Evolutionary conservation across 2,329 filamentous ascomycete genomes (phyloP), one percentile per base, ranked within the genome.

Genomic region (Xylariaceae sp.): DNA sequence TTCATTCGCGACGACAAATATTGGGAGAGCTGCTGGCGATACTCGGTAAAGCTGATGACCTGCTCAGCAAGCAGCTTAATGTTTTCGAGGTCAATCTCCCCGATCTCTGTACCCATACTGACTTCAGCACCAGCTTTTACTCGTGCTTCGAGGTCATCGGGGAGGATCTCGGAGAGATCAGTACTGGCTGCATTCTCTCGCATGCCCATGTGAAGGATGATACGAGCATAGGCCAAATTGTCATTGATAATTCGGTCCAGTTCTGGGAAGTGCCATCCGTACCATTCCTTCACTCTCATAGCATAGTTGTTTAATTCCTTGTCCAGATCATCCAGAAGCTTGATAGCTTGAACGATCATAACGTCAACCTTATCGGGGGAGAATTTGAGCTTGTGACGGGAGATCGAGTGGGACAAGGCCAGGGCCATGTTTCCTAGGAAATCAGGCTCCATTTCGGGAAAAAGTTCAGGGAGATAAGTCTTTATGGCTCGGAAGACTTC

Each of bases 281-380:
- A 98, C 93, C 93, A 98, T 69, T 98, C 93, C 81, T 97, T 97
- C 48, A 96, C 89, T 66, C 93, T 80, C 93, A 98, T 98, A 51
- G 93, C 91, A 63, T 96, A 97, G 56, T 88, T 93, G 74, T 98
- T 98, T 51, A 98, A 76, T 69, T 98, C 93, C 77, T 98, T 98
- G 74, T 98, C 93, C 48, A 98, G 74, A 52, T 98, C 93, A 63
- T 98, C 93, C 35, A 98, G 77, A 38, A 96, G 80, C 51, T 86
- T 85, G 63, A 98, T 93, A 43, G 90, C 90, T 71, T 98, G 93
- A 44, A 98, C 90, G 62, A 98, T 95, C 93, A 98, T 98, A 38
- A 93, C 93, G 64, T 98, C 93, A 54, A 98, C 91, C 77, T 98
- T 98, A 64, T 98, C 90, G 43, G 91, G 86, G 8, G 89, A 95